Conservation (phyloP, 768 basidiomycete genomes). For the Stropharia rugosoannulata region DNA sequence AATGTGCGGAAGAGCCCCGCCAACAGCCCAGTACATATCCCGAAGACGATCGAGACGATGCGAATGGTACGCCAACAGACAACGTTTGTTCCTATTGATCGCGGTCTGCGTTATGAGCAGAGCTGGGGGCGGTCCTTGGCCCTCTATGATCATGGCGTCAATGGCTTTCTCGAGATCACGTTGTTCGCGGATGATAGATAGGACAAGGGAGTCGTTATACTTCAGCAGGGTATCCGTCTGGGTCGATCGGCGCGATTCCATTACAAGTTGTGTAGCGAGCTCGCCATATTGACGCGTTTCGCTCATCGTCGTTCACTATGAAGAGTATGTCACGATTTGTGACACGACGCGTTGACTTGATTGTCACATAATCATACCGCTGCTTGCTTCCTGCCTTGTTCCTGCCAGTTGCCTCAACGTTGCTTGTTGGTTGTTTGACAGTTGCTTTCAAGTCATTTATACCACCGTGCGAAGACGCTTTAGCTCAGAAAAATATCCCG, state of each 20-base stretch:
- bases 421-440: too few relatives aligned
- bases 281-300: conserved; percentile 76
- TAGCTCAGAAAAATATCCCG: too few relatives aligned
- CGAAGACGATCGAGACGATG: conserved; percentile 83
- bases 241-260: conserved; percentile 84
- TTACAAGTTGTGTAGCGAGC: conserved; percentile 83
- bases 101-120: conserved; percentile 87
- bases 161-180: conserved; percentile 76
- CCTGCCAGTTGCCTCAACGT: too few relatives aligned
- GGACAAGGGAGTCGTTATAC: conserved; percentile 88
- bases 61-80: conserved; percentile 88
- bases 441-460: too few relatives aligned
- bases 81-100: conserved; percentile 92
- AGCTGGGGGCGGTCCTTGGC: conserved; percentile 51
- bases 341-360: conserved; percentile 20
- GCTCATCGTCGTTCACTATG: conserved; percentile 34
- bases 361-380: too few relatives aligned
- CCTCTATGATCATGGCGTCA: conserved; percentile 35
- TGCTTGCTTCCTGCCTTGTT: too few relatives aligned
- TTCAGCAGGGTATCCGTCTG: conserved; percentile 83
- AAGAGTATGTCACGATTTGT: conserved; percentile 14
- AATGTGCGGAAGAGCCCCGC: conserved; percentile 84
- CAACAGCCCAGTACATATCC: conserved; percentile 87
- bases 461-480: too few relatives aligned
- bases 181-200: conserved; percentile 86